Conservation (phyloP, 371 early-diverging fungal genomes). For the Apophysomyces ossiformis region DNA sequence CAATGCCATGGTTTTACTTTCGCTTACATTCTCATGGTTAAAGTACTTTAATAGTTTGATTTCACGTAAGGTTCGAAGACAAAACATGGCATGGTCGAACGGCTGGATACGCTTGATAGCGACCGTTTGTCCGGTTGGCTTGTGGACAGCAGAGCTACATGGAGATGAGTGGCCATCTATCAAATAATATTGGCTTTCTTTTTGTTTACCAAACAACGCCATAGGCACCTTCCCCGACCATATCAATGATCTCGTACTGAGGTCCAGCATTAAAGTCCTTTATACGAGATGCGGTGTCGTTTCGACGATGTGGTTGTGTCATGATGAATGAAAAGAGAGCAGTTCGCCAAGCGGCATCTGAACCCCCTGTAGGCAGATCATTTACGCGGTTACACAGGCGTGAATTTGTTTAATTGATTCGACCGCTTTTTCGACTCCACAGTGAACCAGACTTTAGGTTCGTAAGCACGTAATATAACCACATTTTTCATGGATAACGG, state of each 20-base stretch:
- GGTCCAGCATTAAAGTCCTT: slow-evolving; percentile 32
- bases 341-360: neutral
- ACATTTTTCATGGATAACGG: too few species aligned
- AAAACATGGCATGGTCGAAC: slow-evolving; percentile 89
- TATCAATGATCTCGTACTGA: slow-evolving; percentile 35
- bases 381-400: slow-evolving; percentile 1
- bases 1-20: slow-evolving; percentile 1
- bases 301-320: slow-evolving; percentile 18
- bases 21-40: slow-evolving; percentile 79
- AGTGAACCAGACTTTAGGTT: too few species aligned
- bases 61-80: slow-evolving; percentile 85
- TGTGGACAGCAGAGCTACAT: slow-evolving; percentile 78
- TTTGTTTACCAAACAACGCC: slow-evolving; percentile 64
- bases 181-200: slow-evolving; percentile 70
- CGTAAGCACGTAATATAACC: too few species aligned
- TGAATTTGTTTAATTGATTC: neutral
- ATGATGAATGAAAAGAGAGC: slow-evolving; percentile 8
- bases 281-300: slow-evolving; percentile 27
- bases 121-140: slow-evolving; percentile 86
- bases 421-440: too few species aligned
- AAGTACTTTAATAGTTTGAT: slow-evolving; percentile 90
- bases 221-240: slow-evolving; percentile 69
- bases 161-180: slow-evolving; percentile 10
- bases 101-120: slow-evolving; percentile 94
- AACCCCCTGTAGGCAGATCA: slow-evolving; percentile 5